Percentiles rank a stretch among this genome's conserved stretches.
phyloP scores from a whole-genome alignment of 1,139 yeast species.

The Torulaspora pretoriensis region DNA sequence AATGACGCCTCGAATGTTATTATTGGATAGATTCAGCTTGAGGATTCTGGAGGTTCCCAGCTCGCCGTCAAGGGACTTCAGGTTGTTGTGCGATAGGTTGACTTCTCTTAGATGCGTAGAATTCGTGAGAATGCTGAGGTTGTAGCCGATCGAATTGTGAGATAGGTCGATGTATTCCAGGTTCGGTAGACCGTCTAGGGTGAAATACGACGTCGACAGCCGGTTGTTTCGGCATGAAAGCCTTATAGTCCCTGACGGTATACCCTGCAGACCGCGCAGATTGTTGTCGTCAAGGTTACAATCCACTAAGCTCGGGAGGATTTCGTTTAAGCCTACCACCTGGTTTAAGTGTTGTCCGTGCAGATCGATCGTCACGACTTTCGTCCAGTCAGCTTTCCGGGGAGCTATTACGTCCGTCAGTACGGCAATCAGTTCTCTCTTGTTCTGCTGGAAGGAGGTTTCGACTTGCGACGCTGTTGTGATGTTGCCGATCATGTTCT shows the following conservation, averaged over 20 bases:
- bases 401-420: conserved; percentile 24
- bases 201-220: conserved; percentile 19
- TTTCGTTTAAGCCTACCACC: conserved; percentile 23
- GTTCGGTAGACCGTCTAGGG: conserved; percentile 22
- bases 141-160: conserved; percentile 21
- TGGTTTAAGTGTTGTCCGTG: conserved; percentile 15
- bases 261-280: conserved; percentile 23
- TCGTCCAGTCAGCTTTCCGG: conserved; percentile 10
- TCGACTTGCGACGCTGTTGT: conserved; percentile 24
- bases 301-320: conserved; percentile 26
- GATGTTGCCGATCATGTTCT: conserved; percentile 19
- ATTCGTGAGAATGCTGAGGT: conserved; percentile 19
- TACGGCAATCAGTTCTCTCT: conserved; percentile 24
- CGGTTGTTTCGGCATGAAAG: conserved; percentile 21
- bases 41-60: conserved; percentile 18
- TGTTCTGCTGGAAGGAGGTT: conserved; percentile 25
- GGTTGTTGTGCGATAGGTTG: conserved; percentile 26
- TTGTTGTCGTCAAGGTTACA: conserved; percentile 23
- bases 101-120: conserved; percentile 23
- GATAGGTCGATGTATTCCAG: conserved; percentile 25
- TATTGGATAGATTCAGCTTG: conserved; percentile 22
- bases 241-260: conserved; percentile 17
- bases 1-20: conserved; percentile 25
- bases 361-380: conserved; percentile 16
- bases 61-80: conserved; percentile 23